Evolutionary conservation across 2,329 filamentous ascomycete species (phyloP).

Genomic region (Xylariaceae sp.): DNA sequence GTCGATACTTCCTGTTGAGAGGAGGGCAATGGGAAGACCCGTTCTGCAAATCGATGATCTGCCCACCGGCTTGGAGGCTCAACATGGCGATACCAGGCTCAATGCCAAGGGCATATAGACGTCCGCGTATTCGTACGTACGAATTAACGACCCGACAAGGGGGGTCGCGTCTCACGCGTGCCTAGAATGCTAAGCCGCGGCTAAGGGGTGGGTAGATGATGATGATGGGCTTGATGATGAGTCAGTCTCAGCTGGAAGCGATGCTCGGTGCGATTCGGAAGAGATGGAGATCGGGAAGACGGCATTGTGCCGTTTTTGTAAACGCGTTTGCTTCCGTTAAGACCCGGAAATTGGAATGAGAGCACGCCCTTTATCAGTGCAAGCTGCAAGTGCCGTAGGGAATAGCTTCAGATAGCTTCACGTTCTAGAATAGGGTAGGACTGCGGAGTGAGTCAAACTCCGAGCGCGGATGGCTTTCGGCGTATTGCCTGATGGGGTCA

Average conservation of each 20-base stretch:
- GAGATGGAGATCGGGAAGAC: not conserved
- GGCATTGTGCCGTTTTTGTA: not conserved
- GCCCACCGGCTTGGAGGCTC: constrained; percentile 26
- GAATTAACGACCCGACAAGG: no score
- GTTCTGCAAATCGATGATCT: constrained; percentile 28
- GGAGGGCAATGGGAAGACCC: constrained; percentile 15
- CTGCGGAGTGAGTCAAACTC: constrained; percentile 11
- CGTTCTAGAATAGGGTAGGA: no score
- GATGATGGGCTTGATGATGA: not conserved
- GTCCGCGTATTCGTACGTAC: no score
- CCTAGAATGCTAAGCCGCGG: no score
- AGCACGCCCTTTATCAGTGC: not conserved
- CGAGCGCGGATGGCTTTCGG: constrained; percentile 22
- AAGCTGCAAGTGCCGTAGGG: no score
- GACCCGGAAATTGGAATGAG: not conserved
- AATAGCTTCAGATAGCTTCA: no score
- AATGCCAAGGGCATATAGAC: no score
- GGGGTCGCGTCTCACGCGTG: no score
- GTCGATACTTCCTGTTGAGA: constrained; percentile 32
- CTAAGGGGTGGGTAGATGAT: not conserved
- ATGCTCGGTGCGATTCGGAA: not conserved
- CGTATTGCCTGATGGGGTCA: constrained; percentile 1
- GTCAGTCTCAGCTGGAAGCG: not conserved
- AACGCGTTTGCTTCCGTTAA: not conserved
- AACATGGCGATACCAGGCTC: constrained; percentile 7